Evolutionary conservation across 345 rosid genomes (phyloP).

Genomic region (Clausena lansium): DNA sequence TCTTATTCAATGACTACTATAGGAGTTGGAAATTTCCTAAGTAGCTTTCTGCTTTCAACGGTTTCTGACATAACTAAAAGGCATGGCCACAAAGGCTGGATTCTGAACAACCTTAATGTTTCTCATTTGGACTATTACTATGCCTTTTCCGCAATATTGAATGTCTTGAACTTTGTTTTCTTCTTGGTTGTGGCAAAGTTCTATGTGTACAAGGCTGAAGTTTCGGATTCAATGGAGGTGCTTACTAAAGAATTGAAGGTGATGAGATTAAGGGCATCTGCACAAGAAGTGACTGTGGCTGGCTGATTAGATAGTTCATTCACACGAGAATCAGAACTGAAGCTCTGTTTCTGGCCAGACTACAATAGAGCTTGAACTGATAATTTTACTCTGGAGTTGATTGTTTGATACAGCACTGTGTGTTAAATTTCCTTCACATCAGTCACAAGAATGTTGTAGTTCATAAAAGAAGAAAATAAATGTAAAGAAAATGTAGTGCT

Average conservation of each 20-base stretch:
- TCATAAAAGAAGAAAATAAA: neutral
- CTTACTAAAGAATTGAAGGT: constrained; percentile 48
- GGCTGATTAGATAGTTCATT: neutral
- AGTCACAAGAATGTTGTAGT: neutral
- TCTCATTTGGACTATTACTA: constrained; percentile 77
- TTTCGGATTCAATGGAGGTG: constrained; percentile 50
- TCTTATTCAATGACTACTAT: constrained; percentile 52
- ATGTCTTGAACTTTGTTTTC: constrained; percentile 52
- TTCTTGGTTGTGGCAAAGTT: constrained; percentile 54
- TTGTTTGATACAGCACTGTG: neutral
- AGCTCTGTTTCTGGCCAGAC: neutral
- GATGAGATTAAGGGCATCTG: constrained; percentile 15
- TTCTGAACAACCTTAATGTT: constrained; percentile 65
- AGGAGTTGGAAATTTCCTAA: constrained; percentile 70
- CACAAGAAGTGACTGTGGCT: constrained; percentile 18
- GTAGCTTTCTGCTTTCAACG: constrained; percentile 66
- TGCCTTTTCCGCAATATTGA: constrained; percentile 59
- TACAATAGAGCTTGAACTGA: neutral
- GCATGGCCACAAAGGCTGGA: constrained; percentile 64
- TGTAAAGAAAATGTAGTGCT: neutral
- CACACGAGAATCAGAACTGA: neutral
- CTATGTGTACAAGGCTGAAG: constrained; percentile 71
- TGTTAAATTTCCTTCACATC: neutral
- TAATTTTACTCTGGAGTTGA: neutral
- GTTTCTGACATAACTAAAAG: constrained; percentile 50